phyloP scores from a whole-genome alignment of 2,329 filamentous ascomycete species.

The Fusarium concolor region DNA sequence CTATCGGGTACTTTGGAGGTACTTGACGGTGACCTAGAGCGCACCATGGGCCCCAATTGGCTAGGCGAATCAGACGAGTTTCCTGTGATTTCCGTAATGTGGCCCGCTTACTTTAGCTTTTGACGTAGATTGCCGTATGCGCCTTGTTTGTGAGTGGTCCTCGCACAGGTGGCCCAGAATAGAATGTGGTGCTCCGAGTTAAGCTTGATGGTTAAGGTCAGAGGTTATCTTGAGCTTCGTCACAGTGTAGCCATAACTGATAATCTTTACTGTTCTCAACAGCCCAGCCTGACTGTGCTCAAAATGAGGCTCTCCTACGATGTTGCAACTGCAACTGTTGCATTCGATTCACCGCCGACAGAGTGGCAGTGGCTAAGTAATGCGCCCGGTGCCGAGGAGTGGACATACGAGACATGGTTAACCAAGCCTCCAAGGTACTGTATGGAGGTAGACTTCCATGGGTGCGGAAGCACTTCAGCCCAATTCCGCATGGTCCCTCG shows the following conservation, averaged over 20 bases:
- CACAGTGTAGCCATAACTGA: no score
- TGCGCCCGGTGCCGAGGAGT: slow-evolving; percentile 12
- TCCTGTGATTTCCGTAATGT: slow-evolving; percentile 8
- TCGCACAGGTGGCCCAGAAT: slow-evolving; percentile 30
- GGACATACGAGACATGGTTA: slow-evolving; percentile 7
- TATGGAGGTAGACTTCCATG: background rate
- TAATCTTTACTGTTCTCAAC: background rate
- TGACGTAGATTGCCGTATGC: slow-evolving; percentile 11
- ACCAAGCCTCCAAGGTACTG: no score
- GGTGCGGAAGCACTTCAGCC: background rate
- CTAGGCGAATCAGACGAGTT: background rate
- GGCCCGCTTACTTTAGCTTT: slow-evolving; percentile 1
- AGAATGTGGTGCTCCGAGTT: slow-evolving; percentile 5
- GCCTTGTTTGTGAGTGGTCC: slow-evolving; percentile 15
- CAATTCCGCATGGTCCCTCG: slow-evolving; percentile 6
- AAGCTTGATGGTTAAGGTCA: slow-evolving; percentile 5
- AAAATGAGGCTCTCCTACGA: background rate
- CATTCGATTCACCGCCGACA: slow-evolving; percentile 19
- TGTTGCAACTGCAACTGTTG: background rate
- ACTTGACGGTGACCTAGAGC: slow-evolving; percentile 1
- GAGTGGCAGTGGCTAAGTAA: no score
- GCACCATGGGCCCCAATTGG: slow-evolving; percentile 1
- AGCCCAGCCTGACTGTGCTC: no score
- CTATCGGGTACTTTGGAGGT: background rate
- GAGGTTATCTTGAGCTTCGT: background rate